Base-by-base conservation (phyloP, 2,329 filamentous ascomycete species). In the Xylaria sp. region DNA sequence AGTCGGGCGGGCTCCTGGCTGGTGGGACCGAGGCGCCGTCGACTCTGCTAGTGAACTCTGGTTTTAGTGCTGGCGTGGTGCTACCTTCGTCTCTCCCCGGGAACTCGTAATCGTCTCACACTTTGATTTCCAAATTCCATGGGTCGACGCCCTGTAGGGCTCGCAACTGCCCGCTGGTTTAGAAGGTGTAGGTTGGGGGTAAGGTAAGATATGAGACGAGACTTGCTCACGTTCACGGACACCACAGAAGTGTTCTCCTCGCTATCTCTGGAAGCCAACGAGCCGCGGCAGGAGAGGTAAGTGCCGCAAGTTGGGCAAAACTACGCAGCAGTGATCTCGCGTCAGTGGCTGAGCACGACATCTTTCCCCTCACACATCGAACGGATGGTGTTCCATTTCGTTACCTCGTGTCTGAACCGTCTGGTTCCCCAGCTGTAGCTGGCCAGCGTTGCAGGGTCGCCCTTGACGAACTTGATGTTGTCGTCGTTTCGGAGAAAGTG, bases 291-390 rank as follows among this genome's bases (percentile, higher is more conserved):
- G 41, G 77, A 60, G 1, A 81, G 54, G 2, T 71, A 66, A 1
- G 73, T 78, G 19, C 75, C 77, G 56, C 80, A 83, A 2, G 57
- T 71, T 1, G 73, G 60, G 58, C 80, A 83, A 57, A 82, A 83
- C 77, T 80, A 52, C 22, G 41, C 2, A 16, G 38, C 24, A 26
- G 24, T 26, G 6, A 26, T n/a, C n/a, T n/a, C n/a, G n/a, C n/a
- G n/a, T n/a, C n/a, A n/a, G n/a, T n/a, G n/a, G n/a, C n/a, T n/a
- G n/a, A n/a, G n/a, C n/a, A n/a, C n/a, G n/a, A 44, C 42, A 19
- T 20, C 17, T 13, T 13, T 44, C 18, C 18, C 7, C 11, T 13
- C 42, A 11, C 9, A 13, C 42, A 20, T 18, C 42, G n/a, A n/a
- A n/a, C n/a, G n/a, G n/a, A n/a, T n/a, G 24, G 24, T 26, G 24